Percentiles rank a stretch among this genome's conserved stretches.
Evolutionary conservation across 495 filamentous ascomycete genomes (phyloP).

Genomic region (Aspergillus heteromorphus): DNA sequence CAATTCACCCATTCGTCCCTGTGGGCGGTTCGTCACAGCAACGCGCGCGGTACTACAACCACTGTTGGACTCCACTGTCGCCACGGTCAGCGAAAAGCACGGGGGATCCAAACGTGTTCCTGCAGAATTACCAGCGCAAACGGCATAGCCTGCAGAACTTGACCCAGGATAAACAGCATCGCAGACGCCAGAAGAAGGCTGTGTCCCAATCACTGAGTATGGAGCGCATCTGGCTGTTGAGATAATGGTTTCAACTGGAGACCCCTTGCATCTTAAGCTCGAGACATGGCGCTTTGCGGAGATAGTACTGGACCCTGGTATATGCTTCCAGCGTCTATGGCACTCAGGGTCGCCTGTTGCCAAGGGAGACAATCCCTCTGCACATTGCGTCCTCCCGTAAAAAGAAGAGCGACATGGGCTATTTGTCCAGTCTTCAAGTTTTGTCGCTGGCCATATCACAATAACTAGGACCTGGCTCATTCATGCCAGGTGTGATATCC

Average conservation of each 20-base stretch:
- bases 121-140: constrained; percentile 4
- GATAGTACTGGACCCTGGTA: neutral
- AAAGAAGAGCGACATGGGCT: neutral
- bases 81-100: neutral
- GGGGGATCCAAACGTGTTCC: constrained; percentile 8
- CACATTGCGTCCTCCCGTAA: neutral
- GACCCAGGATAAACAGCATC: neutral
- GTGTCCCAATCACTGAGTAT: neutral
- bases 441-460: neutral
- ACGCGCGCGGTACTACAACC: constrained; percentile 11
- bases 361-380: neutral
- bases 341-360: neutral
- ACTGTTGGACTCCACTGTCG: neutral
- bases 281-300: constrained; percentile 3
- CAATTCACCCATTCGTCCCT: neutral
- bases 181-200: neutral
- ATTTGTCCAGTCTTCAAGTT: neutral
- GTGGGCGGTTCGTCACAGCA: constrained; percentile 2
- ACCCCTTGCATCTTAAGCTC: neutral
- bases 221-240: neutral
- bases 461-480: neutral
- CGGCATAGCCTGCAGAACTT: constrained; percentile 6
- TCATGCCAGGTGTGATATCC: neutral
- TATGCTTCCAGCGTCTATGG: neutral
- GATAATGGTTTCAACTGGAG: neutral